These are phyloP conservation scores for Claviceps cyperi DNA, from an alignment of 2,329 filamentous ascomycete genomes.

Conservation along the genomic window DNA sequence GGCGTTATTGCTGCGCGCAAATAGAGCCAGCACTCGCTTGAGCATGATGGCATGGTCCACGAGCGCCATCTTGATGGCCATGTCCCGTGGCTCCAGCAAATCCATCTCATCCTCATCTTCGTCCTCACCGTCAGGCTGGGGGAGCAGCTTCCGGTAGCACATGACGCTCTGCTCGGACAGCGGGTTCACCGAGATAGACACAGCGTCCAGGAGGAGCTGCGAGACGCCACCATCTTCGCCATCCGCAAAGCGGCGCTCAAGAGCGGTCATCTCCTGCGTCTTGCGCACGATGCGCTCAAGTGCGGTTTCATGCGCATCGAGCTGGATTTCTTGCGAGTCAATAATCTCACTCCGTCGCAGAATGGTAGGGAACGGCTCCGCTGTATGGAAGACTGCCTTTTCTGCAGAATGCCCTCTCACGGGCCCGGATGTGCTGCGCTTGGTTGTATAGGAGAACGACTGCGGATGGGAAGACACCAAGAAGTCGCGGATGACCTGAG, in stretches of 20 bases:
- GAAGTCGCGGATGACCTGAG: slow-evolving; percentile 74
- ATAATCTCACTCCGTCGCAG: slow-evolving; percentile 77
- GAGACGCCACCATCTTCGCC: slow-evolving; percentile 58
- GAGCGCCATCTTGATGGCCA: slow-evolving; percentile 68
- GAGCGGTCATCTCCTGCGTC: slow-evolving; percentile 63
- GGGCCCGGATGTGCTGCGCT: slow-evolving; percentile 52
- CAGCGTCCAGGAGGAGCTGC: slow-evolving; percentile 56
- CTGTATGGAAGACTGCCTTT: slow-evolving; percentile 72
- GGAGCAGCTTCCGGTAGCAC: slow-evolving; percentile 61
- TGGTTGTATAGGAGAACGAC: slow-evolving; percentile 62
- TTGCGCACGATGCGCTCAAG: slow-evolving; percentile 83
- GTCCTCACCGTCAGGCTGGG: slow-evolving; percentile 28
- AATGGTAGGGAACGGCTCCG: slow-evolving; percentile 82
- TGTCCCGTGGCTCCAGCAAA: slow-evolving; percentile 48
- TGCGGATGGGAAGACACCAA: slow-evolving; percentile 65
- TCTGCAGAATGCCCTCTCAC: slow-evolving; percentile 64
- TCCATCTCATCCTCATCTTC: slow-evolving; percentile 23
- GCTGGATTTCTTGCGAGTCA: slow-evolving; percentile 45
- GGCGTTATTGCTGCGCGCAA: slow-evolving; percentile 48
- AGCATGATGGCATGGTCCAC: slow-evolving; percentile 82
- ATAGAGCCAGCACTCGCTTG: slow-evolving; percentile 62
- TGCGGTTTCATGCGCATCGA: slow-evolving; percentile 72
- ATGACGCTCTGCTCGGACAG: slow-evolving; percentile 63
- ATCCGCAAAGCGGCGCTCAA: slow-evolving; percentile 61
- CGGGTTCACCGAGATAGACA: slow-evolving; percentile 63